Percentiles rank a stretch among this genome's conserved stretches.
These are phyloP conservation scores for Eucalyptus dawsonii DNA, from an alignment of 345 rosid species.

Conservation along the genomic window DNA sequence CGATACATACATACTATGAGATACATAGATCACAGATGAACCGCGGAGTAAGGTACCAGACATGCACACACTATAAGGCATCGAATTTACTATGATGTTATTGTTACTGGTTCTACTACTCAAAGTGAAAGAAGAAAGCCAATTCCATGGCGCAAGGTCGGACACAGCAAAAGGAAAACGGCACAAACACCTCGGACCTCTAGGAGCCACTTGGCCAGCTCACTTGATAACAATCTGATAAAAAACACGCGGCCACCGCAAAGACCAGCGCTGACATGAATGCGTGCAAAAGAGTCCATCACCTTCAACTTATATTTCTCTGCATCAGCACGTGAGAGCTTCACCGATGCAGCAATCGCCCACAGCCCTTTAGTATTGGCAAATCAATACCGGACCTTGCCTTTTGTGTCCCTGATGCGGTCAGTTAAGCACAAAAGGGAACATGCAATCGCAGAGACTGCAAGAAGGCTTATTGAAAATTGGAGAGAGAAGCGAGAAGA, in stretches of 20 bases:
- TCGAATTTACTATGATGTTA: background rate
- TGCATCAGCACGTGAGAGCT: slow-evolving; percentile 14
- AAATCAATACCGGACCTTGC: slow-evolving; percentile 59
- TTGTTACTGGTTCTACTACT: background rate
- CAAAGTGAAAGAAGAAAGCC: background rate
- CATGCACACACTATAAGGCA: background rate
- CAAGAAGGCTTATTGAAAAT: slow-evolving; percentile 19
- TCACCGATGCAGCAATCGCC: slow-evolving; percentile 26
- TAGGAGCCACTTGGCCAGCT: background rate
- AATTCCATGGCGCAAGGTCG: background rate
- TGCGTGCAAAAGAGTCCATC: slow-evolving; percentile 47
- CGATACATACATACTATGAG: background rate
- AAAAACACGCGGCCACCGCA: slow-evolving; percentile 9
- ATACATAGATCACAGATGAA: background rate
- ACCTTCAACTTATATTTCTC: slow-evolving; percentile 21
- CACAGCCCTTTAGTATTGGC: slow-evolving; percentile 36
- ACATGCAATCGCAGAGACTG: slow-evolving; percentile 24
- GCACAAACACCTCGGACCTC: background rate
- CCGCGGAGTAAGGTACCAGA: background rate
- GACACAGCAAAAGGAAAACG: background rate
- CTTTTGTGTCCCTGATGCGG: slow-evolving; percentile 32
- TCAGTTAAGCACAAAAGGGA: slow-evolving; percentile 45
- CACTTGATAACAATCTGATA: slow-evolving; percentile 24
- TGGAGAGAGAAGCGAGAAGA: slow-evolving; percentile 47
- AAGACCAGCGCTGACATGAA: slow-evolving; percentile 34